A percentile compares a stretch with the other conserved stretches of the same genome.
Conservation (phyloP, 345 rosid species). For the Eucalyptus viminalis region DNA sequence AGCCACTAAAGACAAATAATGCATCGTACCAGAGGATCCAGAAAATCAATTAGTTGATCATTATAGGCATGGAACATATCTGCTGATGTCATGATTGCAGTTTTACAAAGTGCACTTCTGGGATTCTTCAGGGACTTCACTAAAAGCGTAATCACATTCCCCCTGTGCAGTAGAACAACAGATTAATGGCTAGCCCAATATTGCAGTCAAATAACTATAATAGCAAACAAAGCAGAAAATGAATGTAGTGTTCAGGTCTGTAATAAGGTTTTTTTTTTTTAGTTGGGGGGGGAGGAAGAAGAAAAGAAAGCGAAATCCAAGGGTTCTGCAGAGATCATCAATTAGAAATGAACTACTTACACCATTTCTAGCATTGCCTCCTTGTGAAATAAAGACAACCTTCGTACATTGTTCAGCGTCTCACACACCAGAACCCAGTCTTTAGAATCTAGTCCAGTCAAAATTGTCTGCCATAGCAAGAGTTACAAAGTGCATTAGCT, state of each 20-base stretch:
- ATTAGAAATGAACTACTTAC: constrained; percentile 32
- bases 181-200: background rate
- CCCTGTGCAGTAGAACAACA: constrained; percentile 25
- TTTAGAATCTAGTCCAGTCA: constrained; percentile 75
- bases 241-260: background rate
- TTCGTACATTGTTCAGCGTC: constrained; percentile 69
- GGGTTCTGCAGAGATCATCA: background rate
- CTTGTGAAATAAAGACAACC: constrained; percentile 71
- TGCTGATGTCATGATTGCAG: constrained; percentile 84
- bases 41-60: constrained; percentile 47
- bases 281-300: background rate
- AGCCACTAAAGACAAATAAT: background rate
- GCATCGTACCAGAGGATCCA: constrained; percentile 67
- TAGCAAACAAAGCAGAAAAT: background rate
- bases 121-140: constrained; percentile 96
- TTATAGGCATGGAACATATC: constrained; percentile 73
- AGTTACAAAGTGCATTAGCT: background rate
- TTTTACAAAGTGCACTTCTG: constrained; percentile 94
- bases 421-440: constrained; percentile 81
- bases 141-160: constrained; percentile 50
- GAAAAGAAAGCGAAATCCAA: background rate
- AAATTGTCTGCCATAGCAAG: constrained; percentile 28
- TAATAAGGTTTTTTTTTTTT: too few relatives aligned
- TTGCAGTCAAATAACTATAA: background rate
- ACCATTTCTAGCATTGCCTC: constrained; percentile 44